Conservation (phyloP, 139 green algal genomes). For the Chlorella sp. region DNA sequence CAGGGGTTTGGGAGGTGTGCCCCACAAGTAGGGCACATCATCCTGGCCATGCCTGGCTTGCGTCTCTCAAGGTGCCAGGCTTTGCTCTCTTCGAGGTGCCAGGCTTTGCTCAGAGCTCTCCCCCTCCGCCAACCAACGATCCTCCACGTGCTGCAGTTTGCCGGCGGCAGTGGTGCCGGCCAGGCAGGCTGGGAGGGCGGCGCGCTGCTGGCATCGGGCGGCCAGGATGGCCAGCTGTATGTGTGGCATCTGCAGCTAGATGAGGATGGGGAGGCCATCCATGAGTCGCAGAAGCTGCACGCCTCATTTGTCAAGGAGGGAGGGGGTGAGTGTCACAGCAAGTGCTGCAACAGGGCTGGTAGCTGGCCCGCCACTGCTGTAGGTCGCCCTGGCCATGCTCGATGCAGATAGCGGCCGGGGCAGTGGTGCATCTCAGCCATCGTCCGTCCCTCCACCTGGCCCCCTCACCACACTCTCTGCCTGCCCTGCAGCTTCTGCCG, state of each 20-base stretch:
- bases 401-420: neutral
- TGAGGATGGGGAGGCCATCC: conserved; percentile 28
- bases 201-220: conserved; percentile 61
- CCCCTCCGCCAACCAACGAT: no score
- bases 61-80: no score
- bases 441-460: neutral
- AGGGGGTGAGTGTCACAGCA: neutral
- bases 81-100: no score
- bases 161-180: neutral
- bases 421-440: neutral
- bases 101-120: no score
- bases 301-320: conserved; percentile 14
- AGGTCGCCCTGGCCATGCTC: neutral
- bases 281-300: conserved; percentile 47
- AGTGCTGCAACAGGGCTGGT: neutral
- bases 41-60: no score
- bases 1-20: no score
- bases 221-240: conserved; percentile 51
- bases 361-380: conserved; percentile 26
- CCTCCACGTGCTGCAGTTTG: conserved; percentile 24
- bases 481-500: neutral
- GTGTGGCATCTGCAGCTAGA: conserved; percentile 64
- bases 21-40: no score
- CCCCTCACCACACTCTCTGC: neutral
- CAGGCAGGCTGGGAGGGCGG: neutral